These are phyloP conservation scores for Rhodomyrtus tomentosa DNA, from an alignment of 345 rosid species.

Conservation along the genomic window DNA sequence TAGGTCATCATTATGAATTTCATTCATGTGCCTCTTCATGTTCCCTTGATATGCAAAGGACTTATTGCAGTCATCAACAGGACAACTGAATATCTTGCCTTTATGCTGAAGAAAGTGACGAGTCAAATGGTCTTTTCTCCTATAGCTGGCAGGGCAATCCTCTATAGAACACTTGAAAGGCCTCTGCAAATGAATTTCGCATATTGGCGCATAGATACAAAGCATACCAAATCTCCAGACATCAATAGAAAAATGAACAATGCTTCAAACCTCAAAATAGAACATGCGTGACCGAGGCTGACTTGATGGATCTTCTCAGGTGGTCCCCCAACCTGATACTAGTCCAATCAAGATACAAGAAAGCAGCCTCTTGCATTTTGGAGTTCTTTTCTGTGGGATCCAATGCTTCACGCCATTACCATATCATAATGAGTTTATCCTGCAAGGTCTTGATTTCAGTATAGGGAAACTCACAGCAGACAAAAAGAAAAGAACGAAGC, in stretches of 20 bases:
- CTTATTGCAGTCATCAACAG: constrained; percentile 35
- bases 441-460: background rate
- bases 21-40: constrained; percentile 49
- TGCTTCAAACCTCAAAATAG: constrained; percentile 27
- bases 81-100: constrained; percentile 71
- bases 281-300: constrained; percentile 72
- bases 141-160: constrained; percentile 60
- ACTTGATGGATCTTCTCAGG: constrained; percentile 98
- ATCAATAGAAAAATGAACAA: background rate
- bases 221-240: background rate
- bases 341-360: constrained; percentile 50
- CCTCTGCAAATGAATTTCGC: constrained; percentile 33
- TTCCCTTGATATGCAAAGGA: constrained; percentile 45
- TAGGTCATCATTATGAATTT: constrained; percentile 23
- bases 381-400: constrained; percentile 92
- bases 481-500: background rate
- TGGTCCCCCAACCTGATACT: constrained; percentile 99
- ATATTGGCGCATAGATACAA: background rate
- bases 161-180: constrained; percentile 52
- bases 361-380: constrained; percentile 89
- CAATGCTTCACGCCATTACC: constrained; percentile 32
- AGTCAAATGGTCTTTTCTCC: constrained; percentile 83
- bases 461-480: background rate
- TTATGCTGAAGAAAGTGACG: constrained; percentile 66
- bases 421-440: background rate